Evolutionary conservation across 2,329 filamentous ascomycete species (phyloP).

Genomic region (Lithohypha guttulata): DNA sequence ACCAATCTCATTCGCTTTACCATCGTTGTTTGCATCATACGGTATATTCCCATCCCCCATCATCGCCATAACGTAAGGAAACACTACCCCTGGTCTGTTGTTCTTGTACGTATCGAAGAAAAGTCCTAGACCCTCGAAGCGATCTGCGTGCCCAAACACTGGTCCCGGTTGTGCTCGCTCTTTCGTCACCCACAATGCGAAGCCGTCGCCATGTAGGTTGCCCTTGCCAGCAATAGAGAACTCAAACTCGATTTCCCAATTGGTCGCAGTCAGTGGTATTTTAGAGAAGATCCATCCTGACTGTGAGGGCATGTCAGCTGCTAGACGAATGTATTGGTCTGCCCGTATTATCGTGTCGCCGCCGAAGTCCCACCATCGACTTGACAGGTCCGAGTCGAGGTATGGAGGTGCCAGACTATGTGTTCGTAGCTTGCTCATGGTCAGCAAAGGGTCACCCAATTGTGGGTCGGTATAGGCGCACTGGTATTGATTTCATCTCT

Average conservation of each 20-base stretch:
- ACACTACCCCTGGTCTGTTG: conserved; percentile 87
- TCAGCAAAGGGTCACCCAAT: conserved; percentile 14
- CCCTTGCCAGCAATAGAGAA: conserved; percentile 87
- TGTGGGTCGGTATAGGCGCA: conserved; percentile 32
- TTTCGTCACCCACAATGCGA: conserved; percentile 97
- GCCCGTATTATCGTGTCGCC: conserved; percentile 78
- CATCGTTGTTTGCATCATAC: conserved; percentile 91
- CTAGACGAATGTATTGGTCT: conserved; percentile 78
- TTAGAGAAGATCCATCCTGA: conserved; percentile 88
- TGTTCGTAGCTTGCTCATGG: conserved; percentile 59
- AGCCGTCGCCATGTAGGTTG: conserved; percentile 86
- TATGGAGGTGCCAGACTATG: conserved; percentile 81
- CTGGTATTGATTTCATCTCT: conserved; percentile 55
- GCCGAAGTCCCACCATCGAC: conserved; percentile 98
- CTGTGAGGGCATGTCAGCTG: conserved; percentile 81
- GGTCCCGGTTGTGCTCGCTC: conserved; percentile 68
- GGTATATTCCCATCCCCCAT: conserved; percentile 76
- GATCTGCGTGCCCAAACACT: conserved; percentile 80
- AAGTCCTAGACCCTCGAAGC: conserved; percentile 86
- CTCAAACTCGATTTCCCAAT: conserved; percentile 96
- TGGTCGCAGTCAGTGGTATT: conserved; percentile 89
- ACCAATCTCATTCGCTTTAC: conserved; percentile 83
- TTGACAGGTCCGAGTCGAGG: conserved; percentile 95
- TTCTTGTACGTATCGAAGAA: conserved; percentile 99
- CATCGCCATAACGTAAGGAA: conserved; percentile 99